A percentile compares a stretch with the other conserved stretches of the same genome.
These are phyloP conservation scores for Coemansia umbellata DNA, from an alignment of 192 early-diverging fungal genomes.

Conservation along the genomic window DNA sequence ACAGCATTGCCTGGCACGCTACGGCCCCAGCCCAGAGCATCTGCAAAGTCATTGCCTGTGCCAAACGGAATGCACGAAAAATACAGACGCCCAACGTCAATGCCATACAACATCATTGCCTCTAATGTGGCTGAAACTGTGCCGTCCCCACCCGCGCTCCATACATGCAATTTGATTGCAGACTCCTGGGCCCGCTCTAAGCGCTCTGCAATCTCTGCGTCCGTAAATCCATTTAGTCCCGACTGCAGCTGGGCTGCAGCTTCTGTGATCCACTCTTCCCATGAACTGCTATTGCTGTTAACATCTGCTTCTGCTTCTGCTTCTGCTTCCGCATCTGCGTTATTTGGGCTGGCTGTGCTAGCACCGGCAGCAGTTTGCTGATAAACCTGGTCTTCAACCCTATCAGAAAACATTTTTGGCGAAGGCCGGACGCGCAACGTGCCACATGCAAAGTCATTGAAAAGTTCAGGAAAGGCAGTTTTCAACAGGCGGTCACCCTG, in stretches of 20 bases:
- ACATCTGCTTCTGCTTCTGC: no score
- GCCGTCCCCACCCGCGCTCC: conserved; percentile 75
- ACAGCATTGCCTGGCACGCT: conserved; percentile 59
- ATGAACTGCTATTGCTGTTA: conserved; percentile 12
- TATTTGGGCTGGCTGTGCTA: background rate
- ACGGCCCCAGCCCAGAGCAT: conserved; percentile 74
- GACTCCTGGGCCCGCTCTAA: conserved; percentile 41
- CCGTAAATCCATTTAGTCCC: conserved; percentile 28
- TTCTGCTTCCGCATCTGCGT: no score
- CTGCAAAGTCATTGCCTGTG: conserved; percentile 71
- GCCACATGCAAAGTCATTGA: conserved; percentile 10
- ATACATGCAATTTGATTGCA: conserved; percentile 63
- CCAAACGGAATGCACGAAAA: conserved; percentile 74
- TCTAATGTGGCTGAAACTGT: conserved; percentile 70
- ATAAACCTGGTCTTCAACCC: background rate
- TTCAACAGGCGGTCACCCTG: conserved; percentile 44
- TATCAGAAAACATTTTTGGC: conserved; percentile 10
- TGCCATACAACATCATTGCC: conserved; percentile 56
- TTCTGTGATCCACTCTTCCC: conserved; percentile 46
- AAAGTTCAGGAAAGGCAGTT: conserved; percentile 47
- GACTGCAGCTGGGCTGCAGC: conserved; percentile 35
- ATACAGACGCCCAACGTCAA: conserved; percentile 62
- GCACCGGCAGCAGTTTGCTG: background rate
- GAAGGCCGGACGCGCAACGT: conserved; percentile 21
- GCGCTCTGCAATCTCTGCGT: conserved; percentile 31